Conservation (phyloP, 257 asterid species). For the Coffea eugenioides region DNA sequence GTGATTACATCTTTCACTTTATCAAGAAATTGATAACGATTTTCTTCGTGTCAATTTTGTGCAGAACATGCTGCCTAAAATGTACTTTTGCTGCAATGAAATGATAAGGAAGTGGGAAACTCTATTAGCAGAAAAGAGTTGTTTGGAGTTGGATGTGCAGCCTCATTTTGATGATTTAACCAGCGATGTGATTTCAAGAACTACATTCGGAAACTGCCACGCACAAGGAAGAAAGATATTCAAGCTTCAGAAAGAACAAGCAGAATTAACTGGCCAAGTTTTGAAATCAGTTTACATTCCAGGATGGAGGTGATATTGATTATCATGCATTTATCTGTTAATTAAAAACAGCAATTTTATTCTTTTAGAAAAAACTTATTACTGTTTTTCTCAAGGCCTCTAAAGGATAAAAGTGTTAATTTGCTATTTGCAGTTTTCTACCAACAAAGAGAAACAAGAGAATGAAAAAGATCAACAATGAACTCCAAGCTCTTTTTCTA, state of each 20-base stretch:
- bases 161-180: constrained; percentile 43
- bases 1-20: too few species aligned
- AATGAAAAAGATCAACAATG: constrained; percentile 31
- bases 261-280: constrained; percentile 46
- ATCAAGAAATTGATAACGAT: neutral
- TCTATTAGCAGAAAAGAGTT: constrained; percentile 10
- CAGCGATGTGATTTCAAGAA: constrained; percentile 40
- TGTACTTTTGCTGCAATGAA: constrained; percentile 43
- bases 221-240: constrained; percentile 41
- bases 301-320: constrained; percentile 43
- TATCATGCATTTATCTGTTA: neutral
- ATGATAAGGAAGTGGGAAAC: constrained; percentile 51
- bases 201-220: constrained; percentile 45
- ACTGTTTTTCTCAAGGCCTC: too few species aligned
- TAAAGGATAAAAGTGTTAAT: too few species aligned
- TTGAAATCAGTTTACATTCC: constrained; percentile 48
- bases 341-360: too few species aligned
- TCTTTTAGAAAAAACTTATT: neutral
- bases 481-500: constrained; percentile 16
- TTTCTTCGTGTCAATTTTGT: neutral
- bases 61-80: constrained; percentile 53
- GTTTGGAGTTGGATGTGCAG: constrained; percentile 43
- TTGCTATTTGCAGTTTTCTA: constrained; percentile 5
- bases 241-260: constrained; percentile 50
- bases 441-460: constrained; percentile 41